phyloP scores from a whole-genome alignment of 140 eudicot genomes.

The Anethum foeniculum region DNA sequence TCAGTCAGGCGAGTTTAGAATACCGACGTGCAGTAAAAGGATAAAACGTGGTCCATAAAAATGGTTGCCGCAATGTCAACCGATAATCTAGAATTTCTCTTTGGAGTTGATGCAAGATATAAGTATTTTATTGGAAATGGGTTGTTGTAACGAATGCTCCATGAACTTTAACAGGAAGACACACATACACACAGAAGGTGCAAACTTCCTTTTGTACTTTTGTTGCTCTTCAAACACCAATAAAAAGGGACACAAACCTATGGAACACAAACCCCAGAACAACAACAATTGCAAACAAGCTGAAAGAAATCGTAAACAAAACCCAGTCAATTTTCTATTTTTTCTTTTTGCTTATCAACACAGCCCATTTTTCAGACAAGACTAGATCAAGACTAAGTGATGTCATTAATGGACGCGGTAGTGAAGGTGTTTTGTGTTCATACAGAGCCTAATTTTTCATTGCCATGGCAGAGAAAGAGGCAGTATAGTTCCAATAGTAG shows the following conservation, averaged over 20 bases:
- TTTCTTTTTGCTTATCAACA: too few species aligned
- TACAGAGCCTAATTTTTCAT: not conserved
- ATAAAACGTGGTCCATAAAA: too few species aligned
- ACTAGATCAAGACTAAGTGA: not conserved
- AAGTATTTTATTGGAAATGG: not conserved
- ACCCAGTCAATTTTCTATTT: too few species aligned
- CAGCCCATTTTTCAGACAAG: not conserved
- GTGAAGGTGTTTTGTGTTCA: conserved; percentile 13
- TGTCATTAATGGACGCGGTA: conserved; percentile 5
- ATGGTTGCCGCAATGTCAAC: too few species aligned
- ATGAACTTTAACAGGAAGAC: not conserved
- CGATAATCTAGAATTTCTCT: too few species aligned
- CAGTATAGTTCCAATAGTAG: conserved; percentile 11
- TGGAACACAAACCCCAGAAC: not conserved
- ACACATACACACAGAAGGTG: not conserved
- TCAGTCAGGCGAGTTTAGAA: too few species aligned
- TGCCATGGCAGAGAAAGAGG: conserved; percentile 11
- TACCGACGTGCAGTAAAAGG: too few species aligned
- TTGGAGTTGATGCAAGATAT: not conserved
- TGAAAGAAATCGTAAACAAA: not conserved
- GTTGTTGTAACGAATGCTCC: not conserved
- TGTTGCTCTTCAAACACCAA: not conserved
- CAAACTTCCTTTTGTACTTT: not conserved
- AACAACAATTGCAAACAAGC: not conserved
- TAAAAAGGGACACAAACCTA: not conserved